phyloP scores from a whole-genome alignment of 2,329 filamentous ascomycete species.

The Immersiporthe knoxdaviesiana region DNA sequence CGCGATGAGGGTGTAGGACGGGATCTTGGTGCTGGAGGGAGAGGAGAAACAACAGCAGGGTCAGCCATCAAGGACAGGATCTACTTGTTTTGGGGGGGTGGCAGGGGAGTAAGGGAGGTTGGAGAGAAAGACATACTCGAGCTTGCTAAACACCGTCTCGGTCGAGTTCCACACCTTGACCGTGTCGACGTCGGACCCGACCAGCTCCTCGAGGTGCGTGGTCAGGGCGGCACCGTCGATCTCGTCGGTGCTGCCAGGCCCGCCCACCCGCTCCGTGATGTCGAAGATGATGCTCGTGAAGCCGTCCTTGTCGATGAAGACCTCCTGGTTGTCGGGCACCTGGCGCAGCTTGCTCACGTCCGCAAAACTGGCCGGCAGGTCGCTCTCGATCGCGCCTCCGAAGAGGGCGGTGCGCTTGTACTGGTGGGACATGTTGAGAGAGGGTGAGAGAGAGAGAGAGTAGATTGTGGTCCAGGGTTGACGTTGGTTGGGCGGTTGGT shows the following conservation, averaged over 20 bases:
- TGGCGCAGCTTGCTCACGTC: slow-evolving; percentile 77
- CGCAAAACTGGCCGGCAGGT: slow-evolving; percentile 68
- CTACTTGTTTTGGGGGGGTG: neutral
- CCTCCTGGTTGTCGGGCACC: slow-evolving; percentile 87
- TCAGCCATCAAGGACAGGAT: neutral
- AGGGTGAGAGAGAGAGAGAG: too few species aligned
- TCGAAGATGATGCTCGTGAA: slow-evolving; percentile 90
- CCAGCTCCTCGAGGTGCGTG: slow-evolving; percentile 70
- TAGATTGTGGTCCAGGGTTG: too few species aligned
- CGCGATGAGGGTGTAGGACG: slow-evolving; percentile 71
- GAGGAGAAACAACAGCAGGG: neutral
- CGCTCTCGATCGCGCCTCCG: slow-evolving; percentile 71
- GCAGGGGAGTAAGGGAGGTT: neutral
- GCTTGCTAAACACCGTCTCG: slow-evolving; percentile 59
- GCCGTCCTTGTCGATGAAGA: slow-evolving; percentile 82
- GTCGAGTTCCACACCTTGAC: slow-evolving; percentile 70
- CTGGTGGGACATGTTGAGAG: slow-evolving; percentile 47
- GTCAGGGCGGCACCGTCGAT: slow-evolving; percentile 72
- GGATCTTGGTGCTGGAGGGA: slow-evolving; percentile 49
- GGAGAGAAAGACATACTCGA: slow-evolving; percentile 48
- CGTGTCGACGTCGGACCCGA: slow-evolving; percentile 64
- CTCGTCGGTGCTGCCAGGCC: slow-evolving; percentile 55
- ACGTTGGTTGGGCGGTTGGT: neutral
- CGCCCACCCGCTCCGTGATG: slow-evolving; percentile 78
- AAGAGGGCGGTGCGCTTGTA: slow-evolving; percentile 67